Evolutionary conservation across 108 stramenopile genomes (phyloP).

Genomic region (Cylindrotheca fusiformis): DNA sequence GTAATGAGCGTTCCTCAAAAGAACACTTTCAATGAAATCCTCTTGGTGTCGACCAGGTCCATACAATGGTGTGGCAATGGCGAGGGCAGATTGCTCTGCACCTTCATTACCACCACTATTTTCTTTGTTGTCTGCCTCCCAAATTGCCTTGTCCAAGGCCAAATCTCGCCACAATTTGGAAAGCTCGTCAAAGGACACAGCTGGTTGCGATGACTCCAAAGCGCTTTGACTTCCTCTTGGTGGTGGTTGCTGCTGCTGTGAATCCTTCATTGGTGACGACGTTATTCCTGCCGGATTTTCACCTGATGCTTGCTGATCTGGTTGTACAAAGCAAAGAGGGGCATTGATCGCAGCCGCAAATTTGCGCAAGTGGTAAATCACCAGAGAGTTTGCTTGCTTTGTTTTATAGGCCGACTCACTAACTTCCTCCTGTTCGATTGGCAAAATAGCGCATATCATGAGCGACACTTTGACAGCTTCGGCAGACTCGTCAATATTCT

Average conservation of each 20-base stretch:
- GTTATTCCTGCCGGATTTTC: too few species aligned
- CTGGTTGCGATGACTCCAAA: conserved; percentile 9
- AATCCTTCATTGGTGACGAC: not conserved
- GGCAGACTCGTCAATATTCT: conserved; percentile 10
- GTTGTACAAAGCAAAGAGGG: conserved; percentile 55
- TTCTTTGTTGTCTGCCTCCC: conserved; percentile 6
- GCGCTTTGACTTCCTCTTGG: not conserved
- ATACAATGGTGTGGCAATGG: conserved; percentile 31
- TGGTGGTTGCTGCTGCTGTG: not conserved
- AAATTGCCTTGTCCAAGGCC: conserved; percentile 29
- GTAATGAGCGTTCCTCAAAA: conserved; percentile 75
- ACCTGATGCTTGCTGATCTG: not conserved
- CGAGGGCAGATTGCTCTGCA: conserved; percentile 12
- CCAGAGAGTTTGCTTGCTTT: conserved; percentile 53
- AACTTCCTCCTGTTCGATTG: conserved; percentile 9
- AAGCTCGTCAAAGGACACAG: conserved; percentile 13
- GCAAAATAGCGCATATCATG: conserved; percentile 35
- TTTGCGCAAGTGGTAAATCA: conserved; percentile 78
- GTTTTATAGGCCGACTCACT: conserved; percentile 41
- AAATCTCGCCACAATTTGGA: conserved; percentile 26
- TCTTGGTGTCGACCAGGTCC: conserved; percentile 65
- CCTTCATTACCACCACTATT: not conserved
- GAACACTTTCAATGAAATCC: conserved; percentile 70
- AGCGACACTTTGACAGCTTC: conserved; percentile 27
- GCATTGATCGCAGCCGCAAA: conserved; percentile 63